Base-by-base conservation (phyloP, 1,284 basidiomycete genomes). In the Paramarasmius palmivorus region DNA sequence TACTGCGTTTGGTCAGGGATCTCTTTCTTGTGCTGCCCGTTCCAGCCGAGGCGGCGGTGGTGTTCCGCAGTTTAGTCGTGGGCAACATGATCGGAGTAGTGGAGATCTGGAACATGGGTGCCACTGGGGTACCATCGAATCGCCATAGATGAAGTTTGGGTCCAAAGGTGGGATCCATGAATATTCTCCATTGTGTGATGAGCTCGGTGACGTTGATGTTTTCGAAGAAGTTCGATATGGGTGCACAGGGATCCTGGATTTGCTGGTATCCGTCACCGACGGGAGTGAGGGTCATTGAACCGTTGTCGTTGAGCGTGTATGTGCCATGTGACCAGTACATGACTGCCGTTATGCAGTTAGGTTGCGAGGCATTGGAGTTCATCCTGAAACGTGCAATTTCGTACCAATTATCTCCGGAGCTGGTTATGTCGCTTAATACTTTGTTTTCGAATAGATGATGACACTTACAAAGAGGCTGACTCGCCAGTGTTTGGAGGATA, bases 351-450 rank as follows among this genome's bases (percentile, higher is more conserved):
- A 95, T 93, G 69, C 92, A 94, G 40, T 79, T 82, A 26, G 92
- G 92, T 61, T 82, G 71, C 4, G 86, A 75, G 40, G 83, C 93
- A 70, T 96, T 97, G 53, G 84, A 74, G 37, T 75, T 79, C 75
- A 95, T 95, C 48, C 92, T 83, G 70, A 95, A 98, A 63, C 91
- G 86, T 19, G 93, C 83, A 66, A 92, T 80, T 70, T 98, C 95
- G 61, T 90, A 97, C 74, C 73, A 91, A 5, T 88, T 88, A 59
- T 89, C 84, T 49, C 74, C 62, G 36, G 85, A 75, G 70, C 85
- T 92, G 58, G 44, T 22, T n/a, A 22, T 32, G 23, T 40, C 17
- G 53, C 42, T 54, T 32, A 59, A 42, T 34, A 37, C 20, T 32
- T 37, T 22, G 23, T 22, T n/a, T 2, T 45, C 10, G 41, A 46